Percentiles rank a stretch among this genome's conserved stretches.
Evolutionary conservation across 345 rosid species (phyloP).

Genomic region (Limnanthes douglasii): DNA sequence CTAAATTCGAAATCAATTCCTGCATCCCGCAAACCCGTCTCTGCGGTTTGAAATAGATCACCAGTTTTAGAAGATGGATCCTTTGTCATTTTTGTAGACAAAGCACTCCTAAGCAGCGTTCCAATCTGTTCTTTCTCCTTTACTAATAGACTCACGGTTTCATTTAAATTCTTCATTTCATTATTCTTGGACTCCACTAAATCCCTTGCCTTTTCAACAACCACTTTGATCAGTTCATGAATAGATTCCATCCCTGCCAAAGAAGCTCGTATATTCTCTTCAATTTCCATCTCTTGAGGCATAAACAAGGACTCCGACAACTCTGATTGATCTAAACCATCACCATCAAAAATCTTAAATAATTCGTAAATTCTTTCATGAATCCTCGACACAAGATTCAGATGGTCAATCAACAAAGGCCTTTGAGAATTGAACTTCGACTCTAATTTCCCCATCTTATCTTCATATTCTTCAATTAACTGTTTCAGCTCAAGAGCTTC

Average conservation of each 20-base stretch:
- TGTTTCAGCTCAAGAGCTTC: conserved; percentile 46
- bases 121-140: conserved; percentile 93
- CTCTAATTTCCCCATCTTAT: conserved; percentile 46
- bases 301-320: conserved; percentile 77
- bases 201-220: conserved; percentile 43
- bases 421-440: conserved; percentile 50
- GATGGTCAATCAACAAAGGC: conserved; percentile 66
- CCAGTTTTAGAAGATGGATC: conserved; percentile 45
- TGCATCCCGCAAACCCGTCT: conserved; percentile 67
- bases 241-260: conserved; percentile 93
- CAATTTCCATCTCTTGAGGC: conserved; percentile 67
- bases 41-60: conserved; percentile 69
- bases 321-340: conserved; percentile 48
- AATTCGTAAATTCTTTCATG: conserved; percentile 54
- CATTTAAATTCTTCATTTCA: conserved; percentile 53
- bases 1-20: conserved; percentile 55
- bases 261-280: conserved; percentile 78
- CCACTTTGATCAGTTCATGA: conserved; percentile 42
- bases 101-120: conserved; percentile 69
- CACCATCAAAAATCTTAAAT: conserved; percentile 40
- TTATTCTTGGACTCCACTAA: conserved; percentile 47
- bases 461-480: conserved; percentile 62
- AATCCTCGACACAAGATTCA: conserved; percentile 66
- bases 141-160: conserved; percentile 43
- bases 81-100: conserved; percentile 50